A percentile compares a stretch with the other conserved stretches of the same genome.
phyloP scores from a whole-genome alignment of 192 early-diverging fungal genomes.

The Coemansia sp. region DNA sequence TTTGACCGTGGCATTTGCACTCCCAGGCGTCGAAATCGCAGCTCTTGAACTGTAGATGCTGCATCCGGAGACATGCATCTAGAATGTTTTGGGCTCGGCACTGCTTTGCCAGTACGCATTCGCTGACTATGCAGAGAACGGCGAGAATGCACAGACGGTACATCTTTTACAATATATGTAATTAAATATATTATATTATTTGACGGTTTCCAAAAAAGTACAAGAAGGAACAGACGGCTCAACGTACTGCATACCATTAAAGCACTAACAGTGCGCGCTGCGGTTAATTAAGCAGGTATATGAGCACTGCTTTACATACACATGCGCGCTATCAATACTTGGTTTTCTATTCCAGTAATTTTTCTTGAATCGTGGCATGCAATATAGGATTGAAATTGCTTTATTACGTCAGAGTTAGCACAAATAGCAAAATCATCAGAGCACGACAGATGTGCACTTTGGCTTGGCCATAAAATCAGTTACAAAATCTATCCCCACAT shows the following conservation, averaged over 20 bases:
- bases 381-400: neutral
- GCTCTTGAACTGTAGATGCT: constrained; percentile 36
- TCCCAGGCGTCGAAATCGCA: constrained; percentile 52
- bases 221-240: neutral
- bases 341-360: no score
- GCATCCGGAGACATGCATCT: constrained; percentile 49
- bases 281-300: neutral
- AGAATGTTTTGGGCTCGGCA: constrained; percentile 50
- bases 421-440: neutral
- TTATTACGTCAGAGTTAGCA: neutral
- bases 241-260: neutral
- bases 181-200: neutral
- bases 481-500: neutral
- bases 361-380: neutral
- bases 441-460: neutral
- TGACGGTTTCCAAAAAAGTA: neutral
- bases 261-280: neutral
- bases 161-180: constrained; percentile 15
- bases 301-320: neutral
- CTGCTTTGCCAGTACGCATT: neutral
- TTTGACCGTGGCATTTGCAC: constrained; percentile 53
- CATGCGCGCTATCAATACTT: neutral
- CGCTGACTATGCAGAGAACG: constrained; percentile 2
- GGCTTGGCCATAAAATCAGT: neutral
- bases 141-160: constrained; percentile 7